These are phyloP conservation scores for Chrysoporthe austroafricana DNA, from an alignment of 2,329 filamentous ascomycete genomes.

Conservation along the genomic window DNA sequence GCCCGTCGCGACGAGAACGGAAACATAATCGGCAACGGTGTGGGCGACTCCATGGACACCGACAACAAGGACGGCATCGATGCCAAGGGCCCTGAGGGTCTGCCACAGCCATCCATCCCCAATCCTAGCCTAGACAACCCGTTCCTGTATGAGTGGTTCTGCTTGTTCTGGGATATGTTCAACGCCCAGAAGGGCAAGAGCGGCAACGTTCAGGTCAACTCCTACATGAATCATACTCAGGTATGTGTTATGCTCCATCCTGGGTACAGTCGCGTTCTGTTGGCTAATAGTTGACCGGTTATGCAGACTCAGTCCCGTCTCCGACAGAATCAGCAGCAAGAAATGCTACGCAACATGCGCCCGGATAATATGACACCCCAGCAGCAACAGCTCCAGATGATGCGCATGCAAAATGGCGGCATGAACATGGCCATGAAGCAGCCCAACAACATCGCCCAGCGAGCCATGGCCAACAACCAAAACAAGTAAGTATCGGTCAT, in stretches of 20 bases:
- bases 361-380: conserved; percentile 59
- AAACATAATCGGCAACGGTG: conserved; percentile 68
- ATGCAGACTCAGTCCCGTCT: conserved; percentile 68
- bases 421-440: conserved; percentile 64
- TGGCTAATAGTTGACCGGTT: conserved; percentile 32
- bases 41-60: conserved; percentile 78
- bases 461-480: conserved; percentile 78
- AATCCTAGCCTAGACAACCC: conserved; percentile 69
- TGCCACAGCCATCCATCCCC: conserved; percentile 75
- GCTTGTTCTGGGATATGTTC: conserved; percentile 95
- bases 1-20: conserved; percentile 69
- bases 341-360: conserved; percentile 75
- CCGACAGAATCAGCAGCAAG: conserved; percentile 76
- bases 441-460: conserved; percentile 68
- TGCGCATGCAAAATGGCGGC: conserved; percentile 67
- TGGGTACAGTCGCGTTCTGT: conserved; percentile 19
- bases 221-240: conserved; percentile 83
- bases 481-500: conserved; percentile 60
- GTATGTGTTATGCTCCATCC: conserved; percentile 53
- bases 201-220: conserved; percentile 64
- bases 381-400: conserved; percentile 66
- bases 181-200: conserved; percentile 77
- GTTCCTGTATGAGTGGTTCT: conserved; percentile 98
- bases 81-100: conserved; percentile 74
- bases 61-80: conserved; percentile 80